These are phyloP conservation scores for Periglandula ipomoeae DNA, from an alignment of 2,329 filamentous ascomycete species.

Conservation along the genomic window DNA sequence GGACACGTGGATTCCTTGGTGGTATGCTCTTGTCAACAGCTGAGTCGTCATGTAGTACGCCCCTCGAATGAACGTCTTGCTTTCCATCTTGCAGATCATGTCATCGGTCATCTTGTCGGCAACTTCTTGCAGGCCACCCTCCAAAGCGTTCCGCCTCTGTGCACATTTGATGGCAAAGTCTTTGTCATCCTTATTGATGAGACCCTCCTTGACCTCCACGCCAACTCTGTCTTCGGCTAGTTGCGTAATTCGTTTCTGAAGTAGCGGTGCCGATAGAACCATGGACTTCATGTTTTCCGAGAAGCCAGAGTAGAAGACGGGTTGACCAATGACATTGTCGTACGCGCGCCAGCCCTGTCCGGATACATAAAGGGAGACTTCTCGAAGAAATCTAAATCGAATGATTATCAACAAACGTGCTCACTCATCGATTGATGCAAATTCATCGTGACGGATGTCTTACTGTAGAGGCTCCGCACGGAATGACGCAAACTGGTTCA, in stretches of 20 bases:
- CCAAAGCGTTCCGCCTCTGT: conserved; percentile 54
- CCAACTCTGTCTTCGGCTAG: conserved; percentile 66
- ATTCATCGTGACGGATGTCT: conserved; percentile 12
- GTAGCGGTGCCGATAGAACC: conserved; percentile 65
- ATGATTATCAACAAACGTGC: not conserved
- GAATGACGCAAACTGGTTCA: conserved; percentile 82
- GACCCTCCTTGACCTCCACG: conserved; percentile 68
- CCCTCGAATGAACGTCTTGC: conserved; percentile 80
- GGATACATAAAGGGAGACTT: conserved; percentile 87
- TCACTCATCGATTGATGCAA: not conserved
- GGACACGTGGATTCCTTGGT: conserved; percentile 93
- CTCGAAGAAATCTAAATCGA: conserved; percentile 67
- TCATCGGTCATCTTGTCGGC: conserved; percentile 80
- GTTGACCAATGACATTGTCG: conserved; percentile 81
- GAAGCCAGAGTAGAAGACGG: conserved; percentile 88
- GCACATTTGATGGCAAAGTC: conserved; percentile 41
- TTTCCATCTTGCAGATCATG: conserved; percentile 99
- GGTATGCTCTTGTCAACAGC: conserved; percentile 83
- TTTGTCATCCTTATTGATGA: conserved; percentile 48
- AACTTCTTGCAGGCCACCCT: conserved; percentile 66
- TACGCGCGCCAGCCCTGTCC: conserved; percentile 95
- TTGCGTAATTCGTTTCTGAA: conserved; percentile 65
- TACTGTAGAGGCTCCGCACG: conserved; percentile 57
- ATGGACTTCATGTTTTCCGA: conserved; percentile 77
- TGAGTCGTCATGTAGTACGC: conserved; percentile 89